Evolutionary conservation across 441 rosid species (phyloP).

Genomic region (Raphanus hybrid): DNA sequence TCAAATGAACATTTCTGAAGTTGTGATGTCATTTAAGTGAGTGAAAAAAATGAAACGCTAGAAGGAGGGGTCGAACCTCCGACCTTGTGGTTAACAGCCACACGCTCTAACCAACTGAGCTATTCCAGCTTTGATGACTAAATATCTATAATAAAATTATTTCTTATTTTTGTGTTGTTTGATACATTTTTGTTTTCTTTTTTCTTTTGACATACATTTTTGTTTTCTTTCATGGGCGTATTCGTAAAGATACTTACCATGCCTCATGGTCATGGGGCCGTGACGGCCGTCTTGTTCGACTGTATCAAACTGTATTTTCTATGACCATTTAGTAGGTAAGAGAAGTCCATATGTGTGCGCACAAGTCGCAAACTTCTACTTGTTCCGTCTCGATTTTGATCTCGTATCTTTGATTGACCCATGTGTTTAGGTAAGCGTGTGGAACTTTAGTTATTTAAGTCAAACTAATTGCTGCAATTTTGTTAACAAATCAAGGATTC

Average conservation of each 20-base stretch:
- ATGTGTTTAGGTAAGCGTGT: constrained; percentile 5
- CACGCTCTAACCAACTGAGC: constrained; percentile 98
- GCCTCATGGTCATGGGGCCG: neutral
- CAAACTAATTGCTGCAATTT: constrained; percentile 1
- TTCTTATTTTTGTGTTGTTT: too few species aligned
- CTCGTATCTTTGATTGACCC: constrained; percentile 26
- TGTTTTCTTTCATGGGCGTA: neutral
- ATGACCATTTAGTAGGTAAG: constrained; percentile 6
- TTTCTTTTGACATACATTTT: too few species aligned
- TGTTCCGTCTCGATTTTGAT: constrained; percentile 20
- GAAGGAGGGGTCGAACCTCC: constrained; percentile 95
- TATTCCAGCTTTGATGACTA: constrained; percentile 64
- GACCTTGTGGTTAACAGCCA: constrained; percentile 99
- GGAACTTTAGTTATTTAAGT: constrained; percentile 18
- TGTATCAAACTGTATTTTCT: neutral
- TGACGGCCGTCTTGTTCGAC: constrained; percentile 18
- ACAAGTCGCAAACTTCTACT: constrained; percentile 2
- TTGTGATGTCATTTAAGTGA: neutral
- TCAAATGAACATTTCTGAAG: neutral
- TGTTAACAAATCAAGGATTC: neutral
- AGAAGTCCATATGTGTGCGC: constrained; percentile 21
- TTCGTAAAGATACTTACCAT: neutral
- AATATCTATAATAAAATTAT: too few species aligned
- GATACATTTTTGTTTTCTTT: too few species aligned
- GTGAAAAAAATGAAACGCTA: constrained; percentile 43